Base-by-base conservation (phyloP, 176 grass and related monocot genomes). In the Guadua angustifolia region DNA sequence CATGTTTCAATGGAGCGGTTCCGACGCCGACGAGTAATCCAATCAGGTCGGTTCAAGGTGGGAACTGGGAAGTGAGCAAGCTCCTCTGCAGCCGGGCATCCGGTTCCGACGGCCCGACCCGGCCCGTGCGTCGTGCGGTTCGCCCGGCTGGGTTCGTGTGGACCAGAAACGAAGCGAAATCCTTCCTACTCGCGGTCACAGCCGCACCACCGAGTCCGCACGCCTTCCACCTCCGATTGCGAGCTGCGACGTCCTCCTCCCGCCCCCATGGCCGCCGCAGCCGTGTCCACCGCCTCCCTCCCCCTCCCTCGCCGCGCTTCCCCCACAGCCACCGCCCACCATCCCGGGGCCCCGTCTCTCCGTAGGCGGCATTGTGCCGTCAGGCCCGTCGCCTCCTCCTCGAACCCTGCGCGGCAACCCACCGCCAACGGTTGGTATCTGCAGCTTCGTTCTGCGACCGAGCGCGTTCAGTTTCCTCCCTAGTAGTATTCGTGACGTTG, bases 151-250 rank as follows among this genome's bases (percentile, higher is more conserved):
- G 19, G 4, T 6, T 60, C 40, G 84, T 81, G 86, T 88, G 86
- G 79, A 82, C 79, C 71, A 82, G 86, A 83, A 77, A 11, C 15
- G 52, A 43, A 51, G 79, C 63, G n/a, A 70, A 77, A 88, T 88
- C 79, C 35, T 36, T 36, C 35, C 79, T 61, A 6, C 21, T 70
- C 64, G 36, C 79, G 3, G 51, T 17, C 53, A 71, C 65, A 38
- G 59, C 56, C 58, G 78, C 49, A 32, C 46, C 45, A 73, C 77
- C 18, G 57, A 66, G 77, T 66, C 75, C 69, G 61, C 82, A 84
- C 42, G 61, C 12, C 60, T 16, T 2, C 25, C 59, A 60, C 59
- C 26, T 4, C 57, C n/a, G 17, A 17, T 53, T 53, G 5, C 51
- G 17, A 53, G 5, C 19, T 25, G 22, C 82, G 65, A 9, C n/a